Evolutionary conservation across 73 alveolate species (phyloP), one percentile per base, ranked within the genome.

Genomic region (Paramecium sexaurelia): DNA sequence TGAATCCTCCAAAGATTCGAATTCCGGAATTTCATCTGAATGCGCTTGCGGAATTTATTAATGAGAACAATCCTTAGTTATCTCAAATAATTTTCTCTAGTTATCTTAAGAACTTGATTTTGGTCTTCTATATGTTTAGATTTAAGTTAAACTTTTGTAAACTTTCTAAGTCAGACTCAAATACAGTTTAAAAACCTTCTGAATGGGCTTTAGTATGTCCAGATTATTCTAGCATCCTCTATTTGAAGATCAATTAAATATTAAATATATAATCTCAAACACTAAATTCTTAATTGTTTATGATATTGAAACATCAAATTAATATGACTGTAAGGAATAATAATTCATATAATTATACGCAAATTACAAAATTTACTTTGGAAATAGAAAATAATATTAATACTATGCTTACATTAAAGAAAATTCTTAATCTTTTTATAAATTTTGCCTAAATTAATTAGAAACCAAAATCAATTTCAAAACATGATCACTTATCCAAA

Each of bases 1-100:
- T 9, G 47, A 26, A 61, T 61, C 83, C 39, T 61, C 83, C 5
- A 29, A 11, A 61, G 39, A 61, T 26, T 61, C 83, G 26, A 26
- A 61, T 61, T 61, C 83, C 11, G 83, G 83, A 29, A 61, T 61
- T 61, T 61, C 83, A 61, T 61, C 83, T 61, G 83, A 61, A 11
- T 26, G 39, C 0, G 83, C 47, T 61, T 61, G 26, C 26, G 20
- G 83, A 11, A 61, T 22, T 61, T 61, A 22, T 7, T 15, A 61
- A 61, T 61, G 43, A 29, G 83, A 11, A 27, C 83, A 29, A 61
- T 61, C 47, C 26, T 61, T 29, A 2, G 39, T 27, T 32, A 61
- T 29, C 43, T 61, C 83, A 61, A 61, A 61, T 32, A 61, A 32
- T 61, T 19, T 61, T 26, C 17, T 61, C 20, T 61, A 61, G 26